Evolutionary conservation across 352 stramenopile genomes (phyloP), one percentile per base, ranked within the genome.

Genomic region (Phytophthora sojae): DNA sequence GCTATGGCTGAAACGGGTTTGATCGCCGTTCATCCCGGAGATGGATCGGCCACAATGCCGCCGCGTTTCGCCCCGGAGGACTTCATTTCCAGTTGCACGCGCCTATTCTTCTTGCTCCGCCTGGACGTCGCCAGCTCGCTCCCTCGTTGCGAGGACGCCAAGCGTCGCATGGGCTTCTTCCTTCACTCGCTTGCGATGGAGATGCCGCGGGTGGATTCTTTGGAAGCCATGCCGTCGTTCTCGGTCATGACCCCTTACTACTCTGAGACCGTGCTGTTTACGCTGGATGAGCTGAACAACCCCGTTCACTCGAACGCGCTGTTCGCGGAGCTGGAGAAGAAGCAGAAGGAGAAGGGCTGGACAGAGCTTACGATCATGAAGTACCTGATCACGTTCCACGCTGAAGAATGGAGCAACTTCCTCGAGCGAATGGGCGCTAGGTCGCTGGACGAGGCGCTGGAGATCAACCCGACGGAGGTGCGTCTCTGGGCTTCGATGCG

Each of bases 171-270:
- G 64, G 85, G 84, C 3, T 97, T 96, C 74, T 97, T 97, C 66
- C 63, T 97, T 14, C 86, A 97, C 61, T 95, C 90, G 25, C 65
- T 97, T 23, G 69, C 74, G 9, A 97, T 97, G 90, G 77, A 93
- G 6, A 97, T 97, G 78, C 88, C 90, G 2, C 75, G 82, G 39
- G 82, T 97, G 1, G 61, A 69, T 35, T 91, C 87, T 4, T 76
- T 97, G 44, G 83, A 94, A 60, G 84, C 88, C 0, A 95, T 96
- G 88, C 88, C 86, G 8, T 97, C 90, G 5, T 97, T 97, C 62
- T 96, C 87, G 0, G 90, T 97, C 4, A 92, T 97, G 77, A 97
- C 90, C 11, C 90, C 90, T 29, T 97, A 96, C 67, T 97, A 97
- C 71, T 93, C 81, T 17, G 90, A 97, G 61, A 94, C 89, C 1